Evolutionary conservation across 441 rosid species (phyloP), one percentile per base, ranked within the genome.

Genomic region (Gossypium davidsonii): DNA sequence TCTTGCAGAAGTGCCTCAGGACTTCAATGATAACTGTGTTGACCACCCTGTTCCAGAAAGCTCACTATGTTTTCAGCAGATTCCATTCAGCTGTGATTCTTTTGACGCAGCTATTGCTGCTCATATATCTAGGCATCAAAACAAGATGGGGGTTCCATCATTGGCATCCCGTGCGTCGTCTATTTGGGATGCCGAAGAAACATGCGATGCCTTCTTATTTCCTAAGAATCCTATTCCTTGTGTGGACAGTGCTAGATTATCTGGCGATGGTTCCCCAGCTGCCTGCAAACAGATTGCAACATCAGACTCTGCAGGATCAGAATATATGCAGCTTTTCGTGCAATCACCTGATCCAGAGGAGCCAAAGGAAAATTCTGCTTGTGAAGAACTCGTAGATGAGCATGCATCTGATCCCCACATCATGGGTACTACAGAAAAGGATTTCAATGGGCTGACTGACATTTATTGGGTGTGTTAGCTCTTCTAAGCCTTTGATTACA

Each of bases 101-200:
- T 95, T 95, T 64, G 99, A 95, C 83, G 98, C 98, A 74, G 99
- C 91, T 59, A 87, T 93, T 77, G 99, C 99, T 81, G 99, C 97
- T 72, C 98, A 95, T 81, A 76, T 93, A 76, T 85, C 88, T 62
- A 88, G 79, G 79, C 95, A 90, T 74, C 95, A 90, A 79, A 84
- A 83, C 78, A 88, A 82, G 82, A 78, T 77, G 71, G 87, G 73
- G 51, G 73, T 74, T 74, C 77, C 79, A 69, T 78, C 89, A n/a
- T 61, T 80, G 71, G 65, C 80, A 72, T 76, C 85, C 78, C 86
- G 84, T 68, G 69, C 88, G 23, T 79, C 92, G 51, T 91, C 98
- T 34, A 84, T 90, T 64, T 95, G 96, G 97, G 99, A 90, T 82
- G 96, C 92, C 73, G 99, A 95, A 81, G 98, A 95, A 78, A 95